Conservation (phyloP, 2,329 filamentous ascomycete genomes). For the Colletotrichum sp. region DNA sequence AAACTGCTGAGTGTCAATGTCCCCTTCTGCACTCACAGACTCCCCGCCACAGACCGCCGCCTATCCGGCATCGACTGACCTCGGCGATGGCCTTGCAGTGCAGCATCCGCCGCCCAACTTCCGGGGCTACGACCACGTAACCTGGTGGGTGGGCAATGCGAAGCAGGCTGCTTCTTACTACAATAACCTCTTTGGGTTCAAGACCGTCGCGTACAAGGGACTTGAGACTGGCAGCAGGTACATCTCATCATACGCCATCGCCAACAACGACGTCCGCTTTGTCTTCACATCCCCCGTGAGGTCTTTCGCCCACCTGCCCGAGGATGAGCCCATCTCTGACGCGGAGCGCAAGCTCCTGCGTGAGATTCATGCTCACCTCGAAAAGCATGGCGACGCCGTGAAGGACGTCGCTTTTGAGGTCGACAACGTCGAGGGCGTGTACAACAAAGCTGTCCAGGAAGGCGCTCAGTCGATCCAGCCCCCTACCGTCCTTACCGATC, state of each 20-base stretch:
- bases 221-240: constrained; percentile 86
- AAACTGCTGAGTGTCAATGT: constrained; percentile 47
- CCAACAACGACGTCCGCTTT: constrained; percentile 78
- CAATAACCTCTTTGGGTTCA: constrained; percentile 85
- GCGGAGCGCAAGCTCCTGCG: constrained; percentile 70
- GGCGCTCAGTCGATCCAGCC: constrained; percentile 67
- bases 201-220: constrained; percentile 80
- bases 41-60: constrained; percentile 50
- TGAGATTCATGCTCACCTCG: constrained; percentile 83
- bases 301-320: constrained; percentile 57
- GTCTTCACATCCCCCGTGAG: constrained; percentile 84
- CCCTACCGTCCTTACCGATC: constrained; percentile 60
- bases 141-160: constrained; percentile 96
- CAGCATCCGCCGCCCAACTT: constrained; percentile 63
- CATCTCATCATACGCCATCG: constrained; percentile 83
- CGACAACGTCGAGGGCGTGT: constrained; percentile 84
- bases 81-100: constrained; percentile 56
- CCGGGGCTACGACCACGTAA: constrained; percentile 88
- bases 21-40: constrained; percentile 62
- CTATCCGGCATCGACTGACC: constrained; percentile 41
- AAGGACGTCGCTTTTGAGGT: constrained; percentile 97
- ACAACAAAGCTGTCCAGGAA: constrained; percentile 70
- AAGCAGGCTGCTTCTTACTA: constrained; percentile 95
- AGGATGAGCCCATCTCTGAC: constrained; percentile 64
- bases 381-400: constrained; percentile 89